Base-by-base conservation (phyloP, 306 rosid genomes). In the Cucurbita maxima region DNA sequence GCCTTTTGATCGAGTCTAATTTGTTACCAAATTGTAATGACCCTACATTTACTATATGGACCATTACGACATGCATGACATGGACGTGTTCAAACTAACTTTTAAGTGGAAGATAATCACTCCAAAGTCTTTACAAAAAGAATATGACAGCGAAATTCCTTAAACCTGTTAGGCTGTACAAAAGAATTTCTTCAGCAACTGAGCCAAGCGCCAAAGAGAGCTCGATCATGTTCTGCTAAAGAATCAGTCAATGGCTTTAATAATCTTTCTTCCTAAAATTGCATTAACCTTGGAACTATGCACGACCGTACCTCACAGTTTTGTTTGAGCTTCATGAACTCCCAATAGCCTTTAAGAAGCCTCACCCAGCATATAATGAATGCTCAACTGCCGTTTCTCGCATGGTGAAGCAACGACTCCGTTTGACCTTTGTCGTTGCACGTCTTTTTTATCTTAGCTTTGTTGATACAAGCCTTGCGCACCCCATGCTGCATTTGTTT, bases 401-500 rank as follows among this genome's bases (percentile, higher is more conserved):
- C 79, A 66, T 75, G 67, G 51, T 76, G 82, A 70, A 86, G 87
- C 74, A 90, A 81, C 13, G 89, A 84, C 66, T 86, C 81, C 0
- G 87, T 80, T 72, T 81, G 88, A 72, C 82, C 83, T 58, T 75
- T 85, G 60, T 79, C 88, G 41, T 55, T 18, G 8, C 43, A 56
- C 1, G 75, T 70, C 76, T 78, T 85, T 51, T 83, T 83, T 55
- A 64, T n/a, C 80, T 75, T 84, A 72, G 68, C 78, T 83, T 87
- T 92, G 62, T 84, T 89, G 18, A 81, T n/a, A 47, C 86, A 85
- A 77, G 89, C 90, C 85, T 89, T 92, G 64, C 95, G 90, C 15
- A 86, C 87, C 10, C 92, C 92, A 20, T 76, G 77, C 76, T 86
- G 95, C 76, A 89, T 86, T 85, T 88, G 87, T 79, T 79, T 87